Evolutionary conservation across 768 basidiomycete genomes (phyloP), one percentile per base, ranked within the genome.

Genomic region (Rhodosporidiobolus odoratus): DNA sequence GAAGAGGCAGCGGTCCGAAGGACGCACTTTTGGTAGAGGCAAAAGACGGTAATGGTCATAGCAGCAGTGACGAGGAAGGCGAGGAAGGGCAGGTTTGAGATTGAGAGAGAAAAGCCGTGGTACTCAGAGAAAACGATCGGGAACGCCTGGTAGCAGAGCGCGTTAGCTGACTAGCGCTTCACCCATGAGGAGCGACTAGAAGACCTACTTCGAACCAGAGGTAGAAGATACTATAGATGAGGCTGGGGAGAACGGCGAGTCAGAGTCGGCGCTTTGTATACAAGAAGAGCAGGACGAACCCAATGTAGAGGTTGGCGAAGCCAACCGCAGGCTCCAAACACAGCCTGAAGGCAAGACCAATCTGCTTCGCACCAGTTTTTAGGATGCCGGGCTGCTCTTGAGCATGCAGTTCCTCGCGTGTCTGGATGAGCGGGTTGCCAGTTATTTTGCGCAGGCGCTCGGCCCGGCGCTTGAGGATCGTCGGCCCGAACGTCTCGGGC

Each of bases 381-480:
- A 43, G n/a, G 15, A 68, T 4, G 15, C 58, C 58, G 27, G 50
- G 59, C n/a, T 67, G 59, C 27, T 63, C 59, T 30, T 62, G 66
- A 13, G 61, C 32, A 53, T 67, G 59, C n/a, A 67, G 66, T 67
- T 81, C 80, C 27, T 66, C 67, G 30, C 76, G 67, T 10, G 78
- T 75, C 50, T 59, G 56, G 61, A 80, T 72, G 17, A 75, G 52
- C 13, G 72, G n/a, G 78, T 81, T 80, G 23, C 79, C 78, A 13
- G 80, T 80, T 32, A 80, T 65, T 47, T 78, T 77, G n/a, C 81
- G 78, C 13, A 81, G 78, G 5, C 81, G 75, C 32, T 74, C 60
- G 23, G 81, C 81, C n/a, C 81, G 80, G 16, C 77, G 74, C 53
- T 76, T 68, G 47, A 81, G 78, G 72, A 81, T 80, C 23, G 76